These are phyloP conservation scores for Fusarium buxicola DNA, from an alignment of 2,329 filamentous ascomycete species.

Conservation along the genomic window DNA sequence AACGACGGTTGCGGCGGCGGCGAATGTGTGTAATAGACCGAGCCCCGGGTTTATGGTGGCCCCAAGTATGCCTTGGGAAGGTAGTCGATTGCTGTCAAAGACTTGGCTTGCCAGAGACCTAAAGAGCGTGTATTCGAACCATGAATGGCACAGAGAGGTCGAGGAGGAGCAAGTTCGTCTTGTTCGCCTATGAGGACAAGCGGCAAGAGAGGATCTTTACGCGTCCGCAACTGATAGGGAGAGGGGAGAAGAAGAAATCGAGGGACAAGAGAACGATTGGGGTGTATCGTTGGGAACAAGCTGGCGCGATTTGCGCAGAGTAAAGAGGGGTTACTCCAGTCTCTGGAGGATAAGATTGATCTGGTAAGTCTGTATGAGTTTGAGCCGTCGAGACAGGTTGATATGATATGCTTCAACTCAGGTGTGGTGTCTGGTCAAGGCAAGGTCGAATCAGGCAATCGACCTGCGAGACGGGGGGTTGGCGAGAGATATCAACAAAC, in stretches of 20 bases:
- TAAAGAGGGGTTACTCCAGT: conserved; percentile 2
- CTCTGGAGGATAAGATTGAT: conserved; percentile 12
- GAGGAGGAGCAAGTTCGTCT: background rate
- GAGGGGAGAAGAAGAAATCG: conserved; percentile 17
- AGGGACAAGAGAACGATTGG: conserved; percentile 17
- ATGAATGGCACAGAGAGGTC: background rate
- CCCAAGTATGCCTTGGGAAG: background rate
- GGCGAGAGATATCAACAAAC: conserved; percentile 36
- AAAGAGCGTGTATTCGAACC: background rate
- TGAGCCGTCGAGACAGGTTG: conserved; percentile 23
- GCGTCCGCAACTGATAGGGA: conserved; percentile 1
- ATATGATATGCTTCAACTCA: background rate
- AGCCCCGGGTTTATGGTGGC: background rate
- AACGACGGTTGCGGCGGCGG: background rate
- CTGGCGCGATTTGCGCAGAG: conserved; percentile 5
- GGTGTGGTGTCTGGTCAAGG: conserved; percentile 23
- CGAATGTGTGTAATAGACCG: background rate
- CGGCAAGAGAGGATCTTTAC: conserved; percentile 7
- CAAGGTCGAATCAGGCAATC: conserved; percentile 33
- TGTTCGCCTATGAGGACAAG: conserved; percentile 5
- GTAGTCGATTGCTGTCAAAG: background rate
- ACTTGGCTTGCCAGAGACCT: background rate
- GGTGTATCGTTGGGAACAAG: conserved; percentile 3
- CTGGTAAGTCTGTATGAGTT: conserved; percentile 8
- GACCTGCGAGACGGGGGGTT: conserved; percentile 16